phyloP scores from a whole-genome alignment of 805 yeast genomes.

The Metschnikowia rubicola region DNA sequence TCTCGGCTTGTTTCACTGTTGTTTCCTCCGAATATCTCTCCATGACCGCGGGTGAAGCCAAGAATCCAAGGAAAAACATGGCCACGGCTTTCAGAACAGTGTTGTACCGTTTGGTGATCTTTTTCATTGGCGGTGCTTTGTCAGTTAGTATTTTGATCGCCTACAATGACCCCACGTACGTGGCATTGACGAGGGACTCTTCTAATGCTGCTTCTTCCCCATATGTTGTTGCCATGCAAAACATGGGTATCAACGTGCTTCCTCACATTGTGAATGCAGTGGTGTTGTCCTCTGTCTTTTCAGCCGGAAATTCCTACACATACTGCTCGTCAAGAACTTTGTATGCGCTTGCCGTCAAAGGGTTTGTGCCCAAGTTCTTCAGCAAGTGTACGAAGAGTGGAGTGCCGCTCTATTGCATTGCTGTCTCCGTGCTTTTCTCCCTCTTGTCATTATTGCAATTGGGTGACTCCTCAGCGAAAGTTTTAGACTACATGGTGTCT shows the following conservation, averaged over 20 bases:
- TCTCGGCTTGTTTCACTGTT: conserved; percentile 37
- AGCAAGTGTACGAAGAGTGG: conserved; percentile 15
- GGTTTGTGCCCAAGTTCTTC: conserved; percentile 18
- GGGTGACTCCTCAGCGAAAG: conserved; percentile 16
- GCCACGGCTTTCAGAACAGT: conserved; percentile 41
- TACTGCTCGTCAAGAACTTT: conserved; percentile 21
- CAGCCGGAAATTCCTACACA: conserved; percentile 22
- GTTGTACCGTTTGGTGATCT: conserved; percentile 41
- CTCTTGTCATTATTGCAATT: conserved; percentile 20
- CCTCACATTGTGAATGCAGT: conserved; percentile 19
- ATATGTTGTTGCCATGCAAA: conserved; percentile 22
- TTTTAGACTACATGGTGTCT: conserved; percentile 20
- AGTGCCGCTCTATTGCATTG: conserved; percentile 20
- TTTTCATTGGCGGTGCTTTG: conserved; percentile 43
- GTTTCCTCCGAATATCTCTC: conserved; percentile 46
- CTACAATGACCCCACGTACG: conserved; percentile 19
- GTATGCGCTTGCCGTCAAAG: conserved; percentile 19
- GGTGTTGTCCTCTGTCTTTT: conserved; percentile 18
- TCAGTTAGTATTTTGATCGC: conserved; percentile 36
- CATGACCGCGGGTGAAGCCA: conserved; percentile 44
- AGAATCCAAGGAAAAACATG: conserved; percentile 40
- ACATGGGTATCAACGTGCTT: conserved; percentile 17
- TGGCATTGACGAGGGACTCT: conserved; percentile 10
- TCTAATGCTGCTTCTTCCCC: conserved; percentile 22
- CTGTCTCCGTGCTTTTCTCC: conserved; percentile 18